phyloP scores from a whole-genome alignment of 2,329 filamentous ascomycete genomes.

The Colletotrichum sp. region DNA sequence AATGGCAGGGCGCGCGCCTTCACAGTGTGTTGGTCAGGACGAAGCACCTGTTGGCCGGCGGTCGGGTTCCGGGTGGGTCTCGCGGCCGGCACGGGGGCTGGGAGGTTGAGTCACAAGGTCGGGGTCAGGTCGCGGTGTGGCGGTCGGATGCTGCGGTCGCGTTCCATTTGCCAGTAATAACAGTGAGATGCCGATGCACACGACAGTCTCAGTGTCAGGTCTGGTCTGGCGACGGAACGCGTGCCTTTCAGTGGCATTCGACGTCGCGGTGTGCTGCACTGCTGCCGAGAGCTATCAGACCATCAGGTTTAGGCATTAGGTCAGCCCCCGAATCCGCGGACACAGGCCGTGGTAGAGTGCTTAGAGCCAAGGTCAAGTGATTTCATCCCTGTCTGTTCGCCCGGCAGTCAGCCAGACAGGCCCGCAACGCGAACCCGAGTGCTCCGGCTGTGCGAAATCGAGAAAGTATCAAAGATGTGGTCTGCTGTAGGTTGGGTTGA shows the following conservation, averaged over 20 bases:
- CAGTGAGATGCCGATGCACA: not conserved
- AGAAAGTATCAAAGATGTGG: not conserved
- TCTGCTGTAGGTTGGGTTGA: not conserved
- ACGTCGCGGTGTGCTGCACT: not conserved
- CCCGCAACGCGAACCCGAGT: not conserved
- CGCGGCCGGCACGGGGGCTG: conserved; percentile 11
- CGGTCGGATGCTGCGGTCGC: not conserved
- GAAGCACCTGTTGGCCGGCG: too few species aligned
- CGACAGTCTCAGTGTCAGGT: not conserved
- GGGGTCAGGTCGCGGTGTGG: not conserved
- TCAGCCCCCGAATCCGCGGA: not conserved
- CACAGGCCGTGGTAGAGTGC: not conserved
- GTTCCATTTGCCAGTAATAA: not conserved
- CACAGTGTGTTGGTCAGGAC: too few species aligned
- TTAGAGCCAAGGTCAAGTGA: not conserved
- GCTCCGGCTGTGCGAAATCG: conserved; percentile 9
- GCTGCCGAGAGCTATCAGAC: not conserved
- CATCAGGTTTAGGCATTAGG: not conserved
- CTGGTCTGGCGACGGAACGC: not conserved
- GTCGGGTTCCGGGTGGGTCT: conserved; percentile 14
- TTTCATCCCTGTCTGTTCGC: not conserved
- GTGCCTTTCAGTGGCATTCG: not conserved
- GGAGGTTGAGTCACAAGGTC: conserved; percentile 13
- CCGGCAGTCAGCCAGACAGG: not conserved
- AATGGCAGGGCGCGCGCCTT: too few species aligned